phyloP scores from a whole-genome alignment of 208 protist species.

The Acanthamoeba healyi region DNA sequence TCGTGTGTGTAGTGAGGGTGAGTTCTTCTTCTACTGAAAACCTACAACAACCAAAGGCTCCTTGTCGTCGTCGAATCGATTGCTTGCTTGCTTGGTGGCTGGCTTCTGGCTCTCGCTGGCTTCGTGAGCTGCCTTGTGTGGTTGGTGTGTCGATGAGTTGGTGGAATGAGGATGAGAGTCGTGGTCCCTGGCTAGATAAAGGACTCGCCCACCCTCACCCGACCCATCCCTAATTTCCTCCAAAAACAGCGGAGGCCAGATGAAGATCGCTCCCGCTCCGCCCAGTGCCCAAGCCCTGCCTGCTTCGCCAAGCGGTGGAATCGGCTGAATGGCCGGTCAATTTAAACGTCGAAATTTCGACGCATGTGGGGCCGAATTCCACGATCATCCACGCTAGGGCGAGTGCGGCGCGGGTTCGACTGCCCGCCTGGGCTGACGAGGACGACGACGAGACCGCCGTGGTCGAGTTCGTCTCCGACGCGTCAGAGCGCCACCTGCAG shows the following conservation, averaged over 20 bases:
- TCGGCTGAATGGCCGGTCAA: neutral
- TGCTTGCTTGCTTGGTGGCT: neutral
- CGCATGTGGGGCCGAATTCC: too few relatives aligned
- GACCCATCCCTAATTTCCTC: constrained; percentile 51
- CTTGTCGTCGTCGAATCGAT: neutral
- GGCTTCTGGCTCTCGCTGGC: neutral
- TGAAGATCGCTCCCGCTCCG: constrained; percentile 20
- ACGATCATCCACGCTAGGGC: too few relatives aligned
- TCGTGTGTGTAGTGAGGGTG: neutral
- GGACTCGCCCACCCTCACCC: neutral
- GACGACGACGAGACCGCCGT: too few relatives aligned
- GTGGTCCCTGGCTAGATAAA: neutral
- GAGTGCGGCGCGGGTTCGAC: too few relatives aligned
- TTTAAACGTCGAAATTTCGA: constrained; percentile 34
- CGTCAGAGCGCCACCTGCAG: too few relatives aligned
- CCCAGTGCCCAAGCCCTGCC: neutral
- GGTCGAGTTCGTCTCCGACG: too few relatives aligned
- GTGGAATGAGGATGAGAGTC: neutral
- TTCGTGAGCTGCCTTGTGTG: neutral
- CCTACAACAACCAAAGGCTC: neutral
- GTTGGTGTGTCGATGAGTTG: neutral
- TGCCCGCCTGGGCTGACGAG: too few relatives aligned
- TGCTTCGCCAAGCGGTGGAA: neutral
- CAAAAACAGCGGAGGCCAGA: constrained; percentile 59
- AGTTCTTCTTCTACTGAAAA: neutral